Evolutionary conservation across 352 stramenopile species (phyloP), one percentile per base, ranked within the genome.

Genomic region (Phytophthora crassamura): DNA sequence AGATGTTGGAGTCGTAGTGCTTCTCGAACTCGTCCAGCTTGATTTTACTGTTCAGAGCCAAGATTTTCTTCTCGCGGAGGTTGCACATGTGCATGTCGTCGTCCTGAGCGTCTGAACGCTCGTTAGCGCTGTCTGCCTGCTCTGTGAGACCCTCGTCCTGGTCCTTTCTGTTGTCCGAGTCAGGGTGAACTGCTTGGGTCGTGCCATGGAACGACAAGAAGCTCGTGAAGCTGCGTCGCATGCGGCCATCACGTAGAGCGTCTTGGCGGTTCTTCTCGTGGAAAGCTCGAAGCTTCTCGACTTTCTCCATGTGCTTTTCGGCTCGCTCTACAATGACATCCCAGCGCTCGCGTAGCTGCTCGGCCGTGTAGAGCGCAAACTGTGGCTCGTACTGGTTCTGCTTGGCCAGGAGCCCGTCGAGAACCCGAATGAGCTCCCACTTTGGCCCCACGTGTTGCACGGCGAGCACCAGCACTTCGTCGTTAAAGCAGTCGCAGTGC

Each of bases 401-500:
- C 30, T 77, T 88, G 14, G 68, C 77, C 3, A 91, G 59, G 12
- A 84, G 41, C 4, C 35, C 41, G 58, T 89, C 80, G 2, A 91
- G 72, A 22, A 88, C 39, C 15, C 68, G 49, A 47, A 91, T 91
- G n/a, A 91, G 64, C 25, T 84, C 74, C 80, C 79, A 91, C 62
- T 91, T 91, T 18, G 82, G 67, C 1, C 80, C 78, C 2, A 89
- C 70, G 14, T 72, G 74, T 42, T 86, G 67, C 22, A 91, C 76
- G 1, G 70, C 72, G n/a, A 89, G 58, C 30, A 89, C 70, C 30
- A 91, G 58, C 10, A 91, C 45, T 50, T 89, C 82, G 48, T 91
- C 82, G 33, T 89, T 89, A 42, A 89, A 89, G 54, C 82, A 91
- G 53, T 91, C 82, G 55, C 82, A 91, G 28, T 86, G 74, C 9